Evolutionary conservation across 2,329 filamentous ascomycete genomes (phyloP).

Genomic region (Sporothrix humicola): DNA sequence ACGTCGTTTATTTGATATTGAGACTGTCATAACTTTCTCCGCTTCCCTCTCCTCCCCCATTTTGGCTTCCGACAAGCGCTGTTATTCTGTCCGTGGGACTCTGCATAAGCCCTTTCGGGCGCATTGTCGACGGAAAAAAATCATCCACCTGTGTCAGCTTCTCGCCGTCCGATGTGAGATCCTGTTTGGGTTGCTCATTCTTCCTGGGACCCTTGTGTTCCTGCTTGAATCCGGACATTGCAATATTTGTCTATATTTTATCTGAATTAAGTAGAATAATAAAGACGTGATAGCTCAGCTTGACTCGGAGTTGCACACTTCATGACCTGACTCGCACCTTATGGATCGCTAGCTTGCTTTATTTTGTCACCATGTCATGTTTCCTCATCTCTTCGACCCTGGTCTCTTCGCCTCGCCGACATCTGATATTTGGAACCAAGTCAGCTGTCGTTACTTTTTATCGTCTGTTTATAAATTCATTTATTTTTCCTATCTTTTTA

Average conservation of each 20-base stretch:
- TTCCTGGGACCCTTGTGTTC: background rate
- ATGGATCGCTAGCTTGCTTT: background rate
- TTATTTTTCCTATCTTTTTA: background rate
- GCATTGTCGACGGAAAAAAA: background rate
- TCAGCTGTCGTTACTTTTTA: background rate
- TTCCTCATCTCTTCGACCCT: background rate
- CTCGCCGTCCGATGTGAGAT: background rate
- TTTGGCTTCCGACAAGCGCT: too few species aligned
- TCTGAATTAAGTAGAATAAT: background rate
- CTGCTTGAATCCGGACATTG: conserved; percentile 26
- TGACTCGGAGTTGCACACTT: conserved; percentile 2
- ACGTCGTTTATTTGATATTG: too few species aligned
- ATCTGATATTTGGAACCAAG: background rate
- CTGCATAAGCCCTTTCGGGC: background rate
- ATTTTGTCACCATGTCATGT: background rate
- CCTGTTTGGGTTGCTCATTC: background rate
- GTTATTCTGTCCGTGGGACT: background rate
- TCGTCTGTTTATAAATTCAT: background rate
- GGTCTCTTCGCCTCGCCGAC: background rate
- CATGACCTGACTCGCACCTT: background rate
- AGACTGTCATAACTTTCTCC: too few species aligned
- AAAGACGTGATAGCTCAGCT: too few species aligned
- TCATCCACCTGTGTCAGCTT: background rate
- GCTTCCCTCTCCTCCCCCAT: too few species aligned
- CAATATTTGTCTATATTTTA: conserved; percentile 9